These are phyloP conservation scores for Amanita polypyramis DNA, from an alignment of 768 basidiomycete species.

Conservation along the genomic window DNA sequence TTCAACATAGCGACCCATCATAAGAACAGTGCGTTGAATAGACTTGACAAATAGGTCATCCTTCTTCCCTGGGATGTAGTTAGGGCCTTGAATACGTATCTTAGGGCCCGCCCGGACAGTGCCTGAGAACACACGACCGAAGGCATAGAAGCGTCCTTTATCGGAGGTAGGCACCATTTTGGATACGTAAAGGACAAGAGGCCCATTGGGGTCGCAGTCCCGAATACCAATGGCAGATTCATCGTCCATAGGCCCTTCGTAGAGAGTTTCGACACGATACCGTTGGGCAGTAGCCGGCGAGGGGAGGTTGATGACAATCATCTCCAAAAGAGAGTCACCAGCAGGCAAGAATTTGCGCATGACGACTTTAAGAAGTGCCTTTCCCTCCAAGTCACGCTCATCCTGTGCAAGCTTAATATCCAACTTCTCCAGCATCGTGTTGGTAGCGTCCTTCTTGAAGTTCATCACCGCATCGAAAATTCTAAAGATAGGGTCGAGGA, in stretches of 20 bases:
- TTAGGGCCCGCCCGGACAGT: constrained; percentile 96
- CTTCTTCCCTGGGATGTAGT: constrained; percentile 98
- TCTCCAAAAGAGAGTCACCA: constrained; percentile 96
- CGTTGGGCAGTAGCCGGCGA: constrained; percentile 95
- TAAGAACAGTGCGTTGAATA: constrained; percentile 96
- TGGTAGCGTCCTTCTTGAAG: constrained; percentile 89
- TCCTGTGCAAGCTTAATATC: constrained; percentile 82
- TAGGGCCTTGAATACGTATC: constrained; percentile 98
- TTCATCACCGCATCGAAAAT: constrained; percentile 99
- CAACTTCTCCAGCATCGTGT: constrained; percentile 88
- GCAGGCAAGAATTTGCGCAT: constrained; percentile 99
- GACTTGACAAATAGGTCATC: constrained; percentile 97
- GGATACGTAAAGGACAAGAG: constrained; percentile 95
- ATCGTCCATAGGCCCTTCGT: constrained; percentile 99
- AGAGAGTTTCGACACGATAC: constrained; percentile 98
- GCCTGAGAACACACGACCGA: constrained; percentile 99
- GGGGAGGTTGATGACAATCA: constrained; percentile 99
- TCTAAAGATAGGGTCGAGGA: constrained; percentile 98
- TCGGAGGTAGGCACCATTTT: constrained; percentile 99
- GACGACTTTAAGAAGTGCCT: constrained; percentile 90
- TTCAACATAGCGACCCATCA: constrained; percentile 99
- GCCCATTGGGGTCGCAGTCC: constrained; percentile 93
- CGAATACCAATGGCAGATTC: constrained; percentile 98
- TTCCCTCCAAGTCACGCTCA: constrained; percentile 91
- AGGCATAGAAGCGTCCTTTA: constrained; percentile 99